Percentiles rank a stretch among this genome's conserved stretches.
Conservation (phyloP, 2,329 filamentous ascomycete genomes). For the Onygenales sp. region DNA sequence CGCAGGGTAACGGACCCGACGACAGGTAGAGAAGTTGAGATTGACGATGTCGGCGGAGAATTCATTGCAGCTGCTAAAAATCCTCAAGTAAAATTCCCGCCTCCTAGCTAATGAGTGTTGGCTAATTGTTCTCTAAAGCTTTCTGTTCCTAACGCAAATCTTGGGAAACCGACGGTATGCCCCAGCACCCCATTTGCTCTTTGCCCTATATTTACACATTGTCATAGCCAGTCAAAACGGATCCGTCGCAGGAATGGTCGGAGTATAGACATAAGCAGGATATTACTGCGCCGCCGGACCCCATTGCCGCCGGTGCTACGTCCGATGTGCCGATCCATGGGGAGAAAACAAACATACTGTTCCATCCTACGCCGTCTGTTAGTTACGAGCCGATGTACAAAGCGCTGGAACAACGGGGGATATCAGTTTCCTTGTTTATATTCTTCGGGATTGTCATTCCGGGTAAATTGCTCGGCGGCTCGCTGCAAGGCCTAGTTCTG, state of each 20-base stretch:
- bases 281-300: conserved; percentile 81
- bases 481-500: conserved; percentile 65
- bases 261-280: conserved; percentile 84
- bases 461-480: conserved; percentile 70
- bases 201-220: background rate
- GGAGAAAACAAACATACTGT: conserved; percentile 92
- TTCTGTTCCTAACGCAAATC: conserved; percentile 80
- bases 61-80: conserved; percentile 63
- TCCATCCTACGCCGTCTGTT: conserved; percentile 85
- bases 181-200: background rate
- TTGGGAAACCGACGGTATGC: conserved; percentile 59
- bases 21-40: conserved; percentile 75
- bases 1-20: conserved; percentile 74
- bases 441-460: conserved; percentile 65
- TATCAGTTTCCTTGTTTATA: conserved; percentile 59
- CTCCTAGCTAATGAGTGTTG: background rate
- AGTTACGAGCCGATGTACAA: conserved; percentile 84
- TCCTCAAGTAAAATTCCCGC: conserved; percentile 48
- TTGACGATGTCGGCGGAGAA: conserved; percentile 67
- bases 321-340: conserved; percentile 92
- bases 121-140: conserved; percentile 6
- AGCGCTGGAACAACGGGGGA: conserved; percentile 64
- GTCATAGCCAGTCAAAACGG: conserved; percentile 55
- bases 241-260: conserved; percentile 59
- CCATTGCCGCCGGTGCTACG: conserved; percentile 69